Conservation (phyloP, 805 yeast species). For the Yamadazyma paraphyllophila region DNA sequence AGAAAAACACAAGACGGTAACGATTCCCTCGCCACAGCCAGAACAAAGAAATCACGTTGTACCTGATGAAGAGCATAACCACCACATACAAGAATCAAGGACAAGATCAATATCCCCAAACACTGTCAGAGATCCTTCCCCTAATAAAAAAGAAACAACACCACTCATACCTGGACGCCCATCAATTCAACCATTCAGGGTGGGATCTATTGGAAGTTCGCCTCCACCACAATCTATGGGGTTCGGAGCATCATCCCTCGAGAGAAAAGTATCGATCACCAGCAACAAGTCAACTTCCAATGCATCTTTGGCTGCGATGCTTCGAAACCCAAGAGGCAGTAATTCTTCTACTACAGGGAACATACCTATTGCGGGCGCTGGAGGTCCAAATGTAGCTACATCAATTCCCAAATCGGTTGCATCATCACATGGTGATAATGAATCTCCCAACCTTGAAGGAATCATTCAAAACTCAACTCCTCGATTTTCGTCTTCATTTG, state of each 20-base stretch:
- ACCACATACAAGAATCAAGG: no score
- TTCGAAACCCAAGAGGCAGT: slow-evolving; percentile 49
- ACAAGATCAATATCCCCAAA: slow-evolving; percentile 27
- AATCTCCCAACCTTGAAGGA: slow-evolving; percentile 24
- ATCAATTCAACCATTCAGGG: slow-evolving; percentile 58
- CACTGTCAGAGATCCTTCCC: slow-evolving; percentile 11
- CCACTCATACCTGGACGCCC: slow-evolving; percentile 18
- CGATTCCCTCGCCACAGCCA: no score
- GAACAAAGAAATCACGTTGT: no score
- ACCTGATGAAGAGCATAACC: no score
- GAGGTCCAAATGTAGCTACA: slow-evolving; percentile 11
- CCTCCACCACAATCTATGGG: slow-evolving; percentile 28
- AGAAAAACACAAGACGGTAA: no score
- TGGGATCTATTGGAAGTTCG: slow-evolving; percentile 53
- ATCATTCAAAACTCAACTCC: slow-evolving; percentile 37
- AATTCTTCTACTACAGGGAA: slow-evolving; percentile 32
- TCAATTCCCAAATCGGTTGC: slow-evolving; percentile 38
- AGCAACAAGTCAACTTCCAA: slow-evolving; percentile 49
- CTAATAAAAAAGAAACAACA: slow-evolving; percentile 12
- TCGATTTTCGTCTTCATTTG: slow-evolving; percentile 69
- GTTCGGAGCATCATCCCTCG: slow-evolving; percentile 28
- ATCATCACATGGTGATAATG: slow-evolving; percentile 40
- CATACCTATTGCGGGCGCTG: slow-evolving; percentile 13
- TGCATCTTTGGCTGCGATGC: slow-evolving; percentile 52
- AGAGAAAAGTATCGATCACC: slow-evolving; percentile 42